phyloP scores from a whole-genome alignment of 148 eudicot genomes.

The Chenopodium formosanum region DNA sequence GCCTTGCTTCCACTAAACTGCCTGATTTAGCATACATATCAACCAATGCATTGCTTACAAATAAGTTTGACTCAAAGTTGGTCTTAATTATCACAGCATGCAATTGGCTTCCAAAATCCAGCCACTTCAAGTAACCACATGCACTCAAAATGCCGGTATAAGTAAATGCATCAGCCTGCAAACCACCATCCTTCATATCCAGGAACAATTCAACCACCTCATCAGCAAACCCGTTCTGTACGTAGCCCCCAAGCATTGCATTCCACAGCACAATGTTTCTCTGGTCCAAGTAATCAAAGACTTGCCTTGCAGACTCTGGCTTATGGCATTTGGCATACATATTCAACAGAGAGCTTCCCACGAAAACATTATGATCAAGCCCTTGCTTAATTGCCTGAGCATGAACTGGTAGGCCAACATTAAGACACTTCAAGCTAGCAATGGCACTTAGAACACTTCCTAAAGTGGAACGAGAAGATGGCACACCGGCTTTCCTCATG shows the following conservation, averaged over 20 bases:
- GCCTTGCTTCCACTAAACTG: constrained; percentile 55
- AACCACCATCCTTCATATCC: constrained; percentile 51
- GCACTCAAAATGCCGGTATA: constrained; percentile 89
- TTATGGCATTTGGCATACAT: constrained; percentile 84
- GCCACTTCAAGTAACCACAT: constrained; percentile 59
- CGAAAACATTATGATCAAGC: constrained; percentile 73
- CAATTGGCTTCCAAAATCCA: constrained; percentile 61
- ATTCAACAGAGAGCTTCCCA: constrained; percentile 79
- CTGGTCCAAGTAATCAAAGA: constrained; percentile 55
- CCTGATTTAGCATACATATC: constrained; percentile 93
- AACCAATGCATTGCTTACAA: constrained; percentile 75
- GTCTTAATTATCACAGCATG: constrained; percentile 72
- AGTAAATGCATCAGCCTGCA: constrained; percentile 72
- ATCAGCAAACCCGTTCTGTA: constrained; percentile 61
- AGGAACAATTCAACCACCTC: constrained; percentile 61
- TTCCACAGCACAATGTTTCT: constrained; percentile 83
- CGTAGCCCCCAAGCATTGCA: constrained; percentile 84
- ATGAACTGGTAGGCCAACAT: constrained; percentile 70
- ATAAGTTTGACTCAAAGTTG: constrained; percentile 54
- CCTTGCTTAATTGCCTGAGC: constrained; percentile 73
- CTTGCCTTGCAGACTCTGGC: constrained; percentile 51
- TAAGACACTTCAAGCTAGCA: constrained; percentile 54
- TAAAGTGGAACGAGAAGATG: constrained; percentile 70
- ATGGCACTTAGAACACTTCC: constrained; percentile 86
- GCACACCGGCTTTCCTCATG: constrained; percentile 58